These are phyloP conservation scores for Cupressus sempervirens DNA, from an alignment of 75 land plant species.

Conservation along the genomic window DNA sequence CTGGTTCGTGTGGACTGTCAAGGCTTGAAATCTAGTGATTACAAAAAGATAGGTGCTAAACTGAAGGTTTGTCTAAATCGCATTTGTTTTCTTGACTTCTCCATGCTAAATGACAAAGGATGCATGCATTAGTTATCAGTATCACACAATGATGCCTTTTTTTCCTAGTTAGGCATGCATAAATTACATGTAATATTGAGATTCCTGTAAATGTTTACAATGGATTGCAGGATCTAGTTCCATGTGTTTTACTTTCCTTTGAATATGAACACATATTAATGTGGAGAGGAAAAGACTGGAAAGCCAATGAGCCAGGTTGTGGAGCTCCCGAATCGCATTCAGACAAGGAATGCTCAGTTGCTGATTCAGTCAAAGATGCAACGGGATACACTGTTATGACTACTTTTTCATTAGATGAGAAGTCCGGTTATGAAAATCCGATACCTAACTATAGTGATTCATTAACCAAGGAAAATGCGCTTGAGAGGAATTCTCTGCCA, in stretches of 20 bases:
- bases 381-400: slow-evolving; percentile 6
- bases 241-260: slow-evolving; percentile 89
- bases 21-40: slow-evolving; percentile 20
- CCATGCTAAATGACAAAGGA: neutral
- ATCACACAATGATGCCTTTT: neutral
- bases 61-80: slow-evolving; percentile 20
- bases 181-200: neutral
- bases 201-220: neutral
- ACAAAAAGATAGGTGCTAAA: slow-evolving; percentile 27
- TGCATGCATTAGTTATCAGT: neutral
- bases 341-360: slow-evolving; percentile 5
- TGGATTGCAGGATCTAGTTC: slow-evolving; percentile 78
- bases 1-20: slow-evolving; percentile 24
- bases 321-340: neutral
- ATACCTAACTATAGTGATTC: neutral
- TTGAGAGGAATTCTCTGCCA: neutral
- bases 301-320: slow-evolving; percentile 30
- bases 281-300: slow-evolving; percentile 87
- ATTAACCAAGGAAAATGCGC: neutral
- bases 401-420: slow-evolving; percentile 1
- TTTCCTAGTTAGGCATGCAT: neutral
- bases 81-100: neutral
- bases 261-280: slow-evolving; percentile 83
- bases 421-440: neutral
- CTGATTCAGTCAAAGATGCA: slow-evolving; percentile 11